A percentile compares a stretch with the other conserved stretches of the same genome.
These are phyloP conservation scores for Cercospora brassicicola DNA, from an alignment of 2,329 filamentous ascomycete species.

Conservation along the genomic window DNA sequence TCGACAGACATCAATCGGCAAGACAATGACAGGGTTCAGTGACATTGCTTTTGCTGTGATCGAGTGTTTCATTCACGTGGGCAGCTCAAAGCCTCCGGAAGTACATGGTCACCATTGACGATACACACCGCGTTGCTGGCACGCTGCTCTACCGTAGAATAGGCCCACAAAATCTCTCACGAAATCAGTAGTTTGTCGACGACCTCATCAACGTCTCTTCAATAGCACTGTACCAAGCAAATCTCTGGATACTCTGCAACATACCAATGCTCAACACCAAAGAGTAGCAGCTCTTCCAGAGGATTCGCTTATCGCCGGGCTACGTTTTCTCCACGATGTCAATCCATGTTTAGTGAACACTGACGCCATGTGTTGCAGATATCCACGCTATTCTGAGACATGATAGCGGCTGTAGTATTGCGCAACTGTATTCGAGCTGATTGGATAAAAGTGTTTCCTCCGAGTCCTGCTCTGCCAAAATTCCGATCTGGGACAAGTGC, in stretches of 20 bases:
- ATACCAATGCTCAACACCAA: not conserved
- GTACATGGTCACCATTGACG: not conserved
- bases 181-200: not conserved
- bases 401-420: not conserved
- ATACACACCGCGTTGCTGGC: not conserved
- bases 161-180: not conserved
- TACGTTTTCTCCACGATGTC: not conserved
- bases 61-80: not conserved
- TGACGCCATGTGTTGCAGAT: not conserved
- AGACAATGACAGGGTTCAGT: not conserved
- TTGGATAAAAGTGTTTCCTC: not conserved
- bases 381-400: not conserved
- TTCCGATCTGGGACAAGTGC: not conserved
- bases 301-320: not conserved
- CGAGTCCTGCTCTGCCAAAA: not conserved
- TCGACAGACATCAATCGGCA: not conserved
- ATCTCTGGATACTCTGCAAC: not conserved
- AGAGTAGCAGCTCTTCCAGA: not conserved
- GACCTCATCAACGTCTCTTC: not conserved
- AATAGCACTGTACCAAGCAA: not conserved
- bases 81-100: not conserved
- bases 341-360: not conserved
- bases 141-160: not conserved
- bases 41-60: not conserved
- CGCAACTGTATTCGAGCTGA: not conserved